phyloP scores from a whole-genome alignment of 495 filamentous ascomycete species.

The Apodospora peruviana region DNA sequence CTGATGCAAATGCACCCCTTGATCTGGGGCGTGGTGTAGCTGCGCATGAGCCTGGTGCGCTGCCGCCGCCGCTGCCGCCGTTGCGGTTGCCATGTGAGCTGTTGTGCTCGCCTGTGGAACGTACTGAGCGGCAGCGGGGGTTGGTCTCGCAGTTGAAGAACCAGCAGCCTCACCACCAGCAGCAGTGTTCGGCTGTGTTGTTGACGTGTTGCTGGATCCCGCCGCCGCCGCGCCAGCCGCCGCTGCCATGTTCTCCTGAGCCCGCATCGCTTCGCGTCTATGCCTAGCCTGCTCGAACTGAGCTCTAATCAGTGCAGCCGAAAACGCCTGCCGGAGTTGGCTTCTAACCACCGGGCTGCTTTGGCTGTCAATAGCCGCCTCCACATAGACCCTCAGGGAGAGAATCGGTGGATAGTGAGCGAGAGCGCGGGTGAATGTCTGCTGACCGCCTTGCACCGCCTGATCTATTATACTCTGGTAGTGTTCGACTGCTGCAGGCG shows the following conservation, averaged over 20 bases:
- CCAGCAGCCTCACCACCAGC: neutral
- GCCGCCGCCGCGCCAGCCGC: neutral
- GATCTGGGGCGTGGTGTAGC: slow-evolving; percentile 7
- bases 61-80: slow-evolving; percentile 11
- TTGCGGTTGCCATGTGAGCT: slow-evolving; percentile 7
- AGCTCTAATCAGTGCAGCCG: slow-evolving; percentile 32
- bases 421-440: slow-evolving; percentile 38
- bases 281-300: slow-evolving; percentile 36
- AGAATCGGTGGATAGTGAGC: slow-evolving; percentile 39
- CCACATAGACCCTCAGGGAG: slow-evolving; percentile 31
- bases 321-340: slow-evolving; percentile 38
- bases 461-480: slow-evolving; percentile 37
- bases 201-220: neutral
- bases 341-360: slow-evolving; percentile 32
- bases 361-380: slow-evolving; percentile 37
- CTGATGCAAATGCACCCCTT: slow-evolving; percentile 19
- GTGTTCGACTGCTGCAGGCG: slow-evolving; percentile 13
- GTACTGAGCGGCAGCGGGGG: neutral
- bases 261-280: slow-evolving; percentile 20
- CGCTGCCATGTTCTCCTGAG: slow-evolving; percentile 10
- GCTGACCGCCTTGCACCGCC: slow-evolving; percentile 36
- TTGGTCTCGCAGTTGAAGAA: neutral
- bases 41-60: slow-evolving; percentile 21
- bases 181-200: neutral
- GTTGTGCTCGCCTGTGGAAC: neutral